Evolutionary conservation across 163 green algal genomes (phyloP).

Genomic region (Coccomyxa subellipsoidea): DNA sequence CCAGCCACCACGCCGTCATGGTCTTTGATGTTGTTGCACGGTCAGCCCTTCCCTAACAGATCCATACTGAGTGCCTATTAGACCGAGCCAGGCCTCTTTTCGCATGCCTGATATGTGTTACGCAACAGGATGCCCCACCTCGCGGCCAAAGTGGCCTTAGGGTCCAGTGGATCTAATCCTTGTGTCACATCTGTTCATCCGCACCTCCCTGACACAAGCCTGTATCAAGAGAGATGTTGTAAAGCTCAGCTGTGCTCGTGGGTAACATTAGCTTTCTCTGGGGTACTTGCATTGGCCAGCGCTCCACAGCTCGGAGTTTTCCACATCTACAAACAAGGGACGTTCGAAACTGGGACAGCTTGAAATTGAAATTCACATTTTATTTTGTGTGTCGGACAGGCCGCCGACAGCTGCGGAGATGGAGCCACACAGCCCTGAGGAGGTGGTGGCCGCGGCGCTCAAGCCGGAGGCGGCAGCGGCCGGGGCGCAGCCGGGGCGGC

Average conservation of each 20-base stretch:
- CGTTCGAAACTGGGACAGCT: too few species aligned
- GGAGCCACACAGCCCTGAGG: not conserved
- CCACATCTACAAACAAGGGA: too few species aligned
- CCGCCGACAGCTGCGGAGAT: not conserved
- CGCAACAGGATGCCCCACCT: not conserved
- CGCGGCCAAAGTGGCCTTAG: too few species aligned
- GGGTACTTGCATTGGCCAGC: too few species aligned
- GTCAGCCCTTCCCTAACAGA: not conserved
- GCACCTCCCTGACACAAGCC: too few species aligned
- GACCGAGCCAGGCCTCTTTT: not conserved
- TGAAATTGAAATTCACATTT: too few species aligned
- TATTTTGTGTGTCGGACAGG: not conserved
- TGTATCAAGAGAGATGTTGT: too few species aligned
- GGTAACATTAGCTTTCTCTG: too few species aligned
- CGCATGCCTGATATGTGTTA: not conserved
- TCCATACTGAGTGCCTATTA: too few species aligned
- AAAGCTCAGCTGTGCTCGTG: too few species aligned
- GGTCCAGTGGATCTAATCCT: too few species aligned
- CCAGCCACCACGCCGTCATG: conserved; percentile 67
- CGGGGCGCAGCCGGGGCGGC: not conserved
- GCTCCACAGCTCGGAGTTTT: not conserved
- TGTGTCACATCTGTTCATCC: too few species aligned
- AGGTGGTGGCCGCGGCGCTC: not conserved
- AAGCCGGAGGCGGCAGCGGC: not conserved
- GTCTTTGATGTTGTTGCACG: conserved; percentile 66